Base-by-base conservation (phyloP, 768 basidiomycete genomes). In the Pisolithus microcarpus region DNA sequence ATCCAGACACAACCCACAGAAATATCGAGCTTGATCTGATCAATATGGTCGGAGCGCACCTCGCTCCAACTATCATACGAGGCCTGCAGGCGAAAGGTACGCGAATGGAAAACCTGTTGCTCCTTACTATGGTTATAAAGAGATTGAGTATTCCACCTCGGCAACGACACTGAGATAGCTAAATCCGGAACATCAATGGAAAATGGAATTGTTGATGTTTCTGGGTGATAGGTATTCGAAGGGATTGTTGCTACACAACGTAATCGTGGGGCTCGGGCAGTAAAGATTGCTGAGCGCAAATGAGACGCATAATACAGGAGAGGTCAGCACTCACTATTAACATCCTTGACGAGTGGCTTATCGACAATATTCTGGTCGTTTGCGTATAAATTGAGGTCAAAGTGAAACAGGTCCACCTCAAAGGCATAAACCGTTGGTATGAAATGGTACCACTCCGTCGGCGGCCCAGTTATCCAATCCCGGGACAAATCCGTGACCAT, bases 341-440 rank as follows among this genome's bases (percentile, higher is more conserved):
- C 87, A n/a, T 91, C 86, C 50, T 70, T 72, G 51, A 83, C 72
- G 31, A 84, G 70, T 3, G 93, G 91, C 54, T 87, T 88, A 71
- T 96, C 91, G 46, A 98, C 88, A 62, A 98, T 91, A 62, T 98
- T 98, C 61, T 92, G 91, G 66, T 98, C 95, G 62, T 98, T 98
- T 47, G 89, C 81, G 62, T 90, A 94, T 23, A 89, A 64, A 58
- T 87, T 85, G 46, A 95, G 63, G 52, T 80, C 77, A 66, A 83
- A 94, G 59, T 91, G 82, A 62, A 83, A 75, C 52, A 97, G 66
- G 50, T 82, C 75, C 44, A 96, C 56, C 45, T 85, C 74, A 56
- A 94, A 67, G 15, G 66, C 65, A 67, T 98, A 98, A 7, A 82
- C 62, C 65, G 79, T 91, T 0, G 95, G 94, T 19, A 92, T 75